These are phyloP conservation scores for Saprolegnia parasitica DNA, from an alignment of 352 stramenopile species.

Conservation along the genomic window DNA sequence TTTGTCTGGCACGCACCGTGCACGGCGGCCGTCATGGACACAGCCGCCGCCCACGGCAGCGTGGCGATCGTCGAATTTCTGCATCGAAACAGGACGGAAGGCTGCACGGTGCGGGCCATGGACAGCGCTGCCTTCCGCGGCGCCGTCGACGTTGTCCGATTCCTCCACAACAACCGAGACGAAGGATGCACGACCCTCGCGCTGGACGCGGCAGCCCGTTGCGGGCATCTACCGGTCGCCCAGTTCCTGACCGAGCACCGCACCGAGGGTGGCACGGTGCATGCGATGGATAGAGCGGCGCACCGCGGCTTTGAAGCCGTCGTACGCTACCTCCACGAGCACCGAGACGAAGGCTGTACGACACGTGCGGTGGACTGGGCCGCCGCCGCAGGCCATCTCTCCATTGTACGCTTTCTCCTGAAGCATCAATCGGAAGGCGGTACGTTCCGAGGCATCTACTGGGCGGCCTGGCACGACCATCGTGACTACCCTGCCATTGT, in stretches of 20 bases:
- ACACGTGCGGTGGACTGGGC: constrained; percentile 1
- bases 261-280: not conserved
- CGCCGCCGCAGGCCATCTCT: not conserved
- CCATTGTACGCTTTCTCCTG: constrained; percentile 2
- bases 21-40: not conserved
- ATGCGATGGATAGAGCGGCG: not conserved
- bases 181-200: constrained; percentile 8
- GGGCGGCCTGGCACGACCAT: not conserved
- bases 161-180: not conserved
- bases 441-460: not conserved
- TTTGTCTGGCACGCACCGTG: not conserved
- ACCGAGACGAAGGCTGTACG: constrained; percentile 5
- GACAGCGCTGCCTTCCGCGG: not conserved
- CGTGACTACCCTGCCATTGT: not conserved
- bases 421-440: not conserved
- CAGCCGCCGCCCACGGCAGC: not conserved
- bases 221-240: not conserved
- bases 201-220: not conserved
- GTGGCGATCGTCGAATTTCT: not conserved
- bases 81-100: not conserved
- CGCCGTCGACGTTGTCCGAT: not conserved
- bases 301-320: constrained; percentile 2
- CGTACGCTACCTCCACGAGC: not conserved
- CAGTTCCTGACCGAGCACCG: not conserved
- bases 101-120: not conserved